phyloP scores from a whole-genome alignment of 2,329 filamentous ascomycete species.

The Colletotrichum lentis region DNA sequence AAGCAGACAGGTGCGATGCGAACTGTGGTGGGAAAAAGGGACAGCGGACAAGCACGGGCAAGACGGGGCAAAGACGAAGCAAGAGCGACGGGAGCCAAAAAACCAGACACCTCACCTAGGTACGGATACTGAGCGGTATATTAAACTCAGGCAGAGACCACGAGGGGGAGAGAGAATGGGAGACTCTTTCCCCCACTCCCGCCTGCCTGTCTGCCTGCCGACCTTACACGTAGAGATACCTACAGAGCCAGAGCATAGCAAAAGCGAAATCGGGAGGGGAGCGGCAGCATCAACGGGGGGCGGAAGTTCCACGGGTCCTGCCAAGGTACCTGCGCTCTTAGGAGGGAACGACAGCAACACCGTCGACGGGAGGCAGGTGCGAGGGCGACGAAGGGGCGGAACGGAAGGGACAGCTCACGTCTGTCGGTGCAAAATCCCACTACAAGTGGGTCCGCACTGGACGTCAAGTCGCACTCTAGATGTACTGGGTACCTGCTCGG shows the following conservation, averaged over 20 bases:
- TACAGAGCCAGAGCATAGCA: background rate
- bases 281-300: slow-evolving; percentile 11
- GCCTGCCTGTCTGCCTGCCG: background rate
- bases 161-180: background rate
- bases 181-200: background rate
- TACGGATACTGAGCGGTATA: background rate
- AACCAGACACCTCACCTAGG: background rate
- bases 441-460: slow-evolving; percentile 39
- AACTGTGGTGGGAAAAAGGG: background rate
- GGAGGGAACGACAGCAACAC: slow-evolving; percentile 10
- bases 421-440: slow-evolving; percentile 40
- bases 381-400: slow-evolving; percentile 36
- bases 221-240: too few relatives aligned
- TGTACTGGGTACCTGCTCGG: slow-evolving; percentile 14
- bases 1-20: slow-evolving; percentile 1
- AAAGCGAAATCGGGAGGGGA: background rate
- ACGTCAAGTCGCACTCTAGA: slow-evolving; percentile 33
- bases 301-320: slow-evolving; percentile 26
- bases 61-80: background rate
- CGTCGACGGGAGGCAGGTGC: slow-evolving; percentile 31
- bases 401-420: slow-evolving; percentile 38
- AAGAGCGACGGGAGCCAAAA: background rate
- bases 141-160: background rate
- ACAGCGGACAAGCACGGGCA: slow-evolving; percentile 10
- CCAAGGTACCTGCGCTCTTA: slow-evolving; percentile 13